phyloP scores from a whole-genome alignment of 768 basidiomycete species.

The Boletus sp. region DNA sequence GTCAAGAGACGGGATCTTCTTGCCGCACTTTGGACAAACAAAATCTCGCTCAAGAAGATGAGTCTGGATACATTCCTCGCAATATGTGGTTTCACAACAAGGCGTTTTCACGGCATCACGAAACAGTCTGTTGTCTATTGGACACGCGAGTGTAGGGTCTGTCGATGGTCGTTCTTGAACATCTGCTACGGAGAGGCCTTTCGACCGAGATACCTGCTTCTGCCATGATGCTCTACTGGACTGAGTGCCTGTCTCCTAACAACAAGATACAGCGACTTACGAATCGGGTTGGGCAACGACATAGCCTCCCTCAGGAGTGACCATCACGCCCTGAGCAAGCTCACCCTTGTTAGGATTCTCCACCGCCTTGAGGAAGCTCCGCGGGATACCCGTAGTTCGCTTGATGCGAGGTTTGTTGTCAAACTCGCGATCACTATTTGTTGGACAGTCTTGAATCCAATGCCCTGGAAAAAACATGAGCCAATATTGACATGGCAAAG shows the following conservation, averaged over 20 bases:
- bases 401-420: constrained; percentile 95
- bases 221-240: constrained; percentile 84
- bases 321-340: constrained; percentile 88
- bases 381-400: constrained; percentile 96
- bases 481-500: not conserved
- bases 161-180: constrained; percentile 82
- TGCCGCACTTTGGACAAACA: constrained; percentile 85
- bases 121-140: constrained; percentile 91
- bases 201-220: constrained; percentile 78
- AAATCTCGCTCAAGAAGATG: constrained; percentile 95
- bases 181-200: constrained; percentile 83
- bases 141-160: constrained; percentile 79
- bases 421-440: constrained; percentile 93
- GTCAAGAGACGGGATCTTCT: constrained; percentile 86
- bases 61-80: constrained; percentile 97
- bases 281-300: constrained; percentile 96
- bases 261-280: constrained; percentile 48
- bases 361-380: constrained; percentile 95
- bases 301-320: constrained; percentile 97
- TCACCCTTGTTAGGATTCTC: constrained; percentile 78
- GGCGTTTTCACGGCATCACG: constrained; percentile 95
- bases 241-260: not conserved
- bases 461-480: constrained; percentile 61
- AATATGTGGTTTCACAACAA: constrained; percentile 87
- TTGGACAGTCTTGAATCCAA: constrained; percentile 99